phyloP scores from a whole-genome alignment of 2,329 filamentous ascomycete genomes.

The Phialophora verrucosa region DNA sequence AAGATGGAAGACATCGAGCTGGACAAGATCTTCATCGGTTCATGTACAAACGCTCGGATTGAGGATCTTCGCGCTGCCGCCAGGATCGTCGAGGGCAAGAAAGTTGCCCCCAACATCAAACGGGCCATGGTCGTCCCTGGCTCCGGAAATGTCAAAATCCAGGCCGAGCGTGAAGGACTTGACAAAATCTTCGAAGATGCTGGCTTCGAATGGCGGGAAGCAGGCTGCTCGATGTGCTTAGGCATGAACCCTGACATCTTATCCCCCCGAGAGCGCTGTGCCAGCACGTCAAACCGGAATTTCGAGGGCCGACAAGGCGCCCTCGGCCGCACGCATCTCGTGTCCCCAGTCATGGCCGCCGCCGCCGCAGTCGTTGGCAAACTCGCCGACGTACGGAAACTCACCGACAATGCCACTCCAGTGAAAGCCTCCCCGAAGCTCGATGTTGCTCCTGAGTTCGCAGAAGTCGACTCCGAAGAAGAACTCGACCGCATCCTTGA shows the following conservation, averaged over 20 bases:
- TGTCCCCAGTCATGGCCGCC: constrained; percentile 97
- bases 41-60: constrained; percentile 96
- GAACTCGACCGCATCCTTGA: constrained; percentile 69
- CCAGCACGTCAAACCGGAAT: constrained; percentile 94
- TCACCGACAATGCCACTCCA: constrained; percentile 61
- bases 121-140: constrained; percentile 95
- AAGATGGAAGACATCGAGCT: constrained; percentile 89
- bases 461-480: constrained; percentile 65
- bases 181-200: constrained; percentile 91
- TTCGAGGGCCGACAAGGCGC: constrained; percentile 97
- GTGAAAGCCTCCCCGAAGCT: constrained; percentile 64
- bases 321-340: constrained; percentile 86
- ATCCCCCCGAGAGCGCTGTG: constrained; percentile 88
- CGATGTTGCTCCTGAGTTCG: constrained; percentile 61
- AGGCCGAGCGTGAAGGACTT: constrained; percentile 88
- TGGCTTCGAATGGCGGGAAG: constrained; percentile 97
- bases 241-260: constrained; percentile 99
- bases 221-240: constrained; percentile 97
- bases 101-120: constrained; percentile 86
- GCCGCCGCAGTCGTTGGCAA: constrained; percentile 88
- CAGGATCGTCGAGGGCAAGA: constrained; percentile 82
- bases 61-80: constrained; percentile 92
- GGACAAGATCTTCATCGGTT: constrained; percentile 98
- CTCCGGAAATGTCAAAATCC: constrained; percentile 89
- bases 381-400: constrained; percentile 86